A percentile compares a stretch with the other conserved stretches of the same genome.
Evolutionary conservation across 108 stramenopile species (phyloP).

Genomic region (Fistulifera solaris): DNA sequence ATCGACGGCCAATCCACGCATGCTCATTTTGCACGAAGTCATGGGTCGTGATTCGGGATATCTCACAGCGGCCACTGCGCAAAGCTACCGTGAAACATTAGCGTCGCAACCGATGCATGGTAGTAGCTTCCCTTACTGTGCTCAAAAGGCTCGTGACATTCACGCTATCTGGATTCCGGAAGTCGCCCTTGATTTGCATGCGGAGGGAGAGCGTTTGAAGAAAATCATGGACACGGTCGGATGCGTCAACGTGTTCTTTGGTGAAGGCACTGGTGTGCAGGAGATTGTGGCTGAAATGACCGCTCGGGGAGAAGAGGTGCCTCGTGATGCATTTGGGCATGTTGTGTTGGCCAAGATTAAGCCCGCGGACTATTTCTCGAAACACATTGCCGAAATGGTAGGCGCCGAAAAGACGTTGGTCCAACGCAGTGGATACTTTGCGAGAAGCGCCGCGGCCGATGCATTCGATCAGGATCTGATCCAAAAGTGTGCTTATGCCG

Average conservation of each 20-base stretch:
- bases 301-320: conserved; percentile 31
- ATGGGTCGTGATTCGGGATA: conserved; percentile 89
- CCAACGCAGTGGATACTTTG: conserved; percentile 89
- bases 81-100: conserved; percentile 57
- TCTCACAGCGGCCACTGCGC: conserved; percentile 75
- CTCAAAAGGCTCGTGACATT: conserved; percentile 49
- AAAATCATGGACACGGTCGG: conserved; percentile 80
- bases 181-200: conserved; percentile 47
- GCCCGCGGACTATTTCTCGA: conserved; percentile 80
- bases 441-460: conserved; percentile 78
- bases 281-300: conserved; percentile 83
- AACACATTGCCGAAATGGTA: conserved; percentile 53
- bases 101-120: conserved; percentile 26
- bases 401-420: conserved; percentile 88
- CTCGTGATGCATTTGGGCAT: conserved; percentile 88
- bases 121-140: conserved; percentile 29
- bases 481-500: conserved; percentile 65
- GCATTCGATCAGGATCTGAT: conserved; percentile 80
- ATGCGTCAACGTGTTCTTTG: conserved; percentile 86
- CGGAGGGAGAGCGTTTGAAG: conserved; percentile 74
- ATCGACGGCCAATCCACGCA: conserved; percentile 79
- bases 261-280: conserved; percentile 82
- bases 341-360: conserved; percentile 81
- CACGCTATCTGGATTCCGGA: conserved; percentile 92
- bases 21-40: conserved; percentile 88